Evolutionary conservation across 2,329 filamentous ascomycete genomes (phyloP), one percentile per base, ranked within the genome.

Genomic region (Penicillium sclerotigenum): DNA sequence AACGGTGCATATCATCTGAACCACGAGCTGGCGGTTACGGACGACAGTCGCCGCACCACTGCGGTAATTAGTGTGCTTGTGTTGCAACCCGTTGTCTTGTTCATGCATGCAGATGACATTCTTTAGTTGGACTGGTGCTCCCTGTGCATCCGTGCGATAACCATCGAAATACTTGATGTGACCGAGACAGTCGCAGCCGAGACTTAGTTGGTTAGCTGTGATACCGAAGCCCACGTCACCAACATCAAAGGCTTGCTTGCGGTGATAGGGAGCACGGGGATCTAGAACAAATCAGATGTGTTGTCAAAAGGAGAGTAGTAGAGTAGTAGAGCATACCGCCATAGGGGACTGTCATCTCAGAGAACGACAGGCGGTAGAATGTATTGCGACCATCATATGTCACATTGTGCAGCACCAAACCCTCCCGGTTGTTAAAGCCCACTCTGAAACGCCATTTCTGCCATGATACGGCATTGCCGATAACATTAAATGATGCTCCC

Each of bases 31-130:
- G 31, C 87, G 79, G 62, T 83, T 84, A n/a, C 87, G 81, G 13
- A 83, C 81, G 0, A 88, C 79, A 0, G 83, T 85, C 1, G 86
- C 85, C 2, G 83, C 79, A 0, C 81, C 83, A 7, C 82, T 87
- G 16, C 87, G 80, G 74, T 88, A 87, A 72, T 89, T 89, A 54
- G 85, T 88, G 72, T 90, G 87, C 67, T 89, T 90, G 80, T 86
- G 87, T 38, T 83, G 83, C 34, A 88, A 86, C 5, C 87, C 87
- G 29, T 79, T 82, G 63, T 90, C 87, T 69, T 89, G 86, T 69
- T 90, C 87, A 67, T 90, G 87, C 34, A 89, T 79, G 64, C 87
- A 89, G 42, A 89, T 79, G 10, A 85, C 82, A 58, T 89, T 89
- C 8, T 85, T 79, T 71, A 87, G 83, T 1, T 78, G 73, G 3